Evolutionary conservation across 75 land plant genomes (phyloP), one percentile per base, ranked within the genome.

Genomic region (Azolla pinnata): DNA sequence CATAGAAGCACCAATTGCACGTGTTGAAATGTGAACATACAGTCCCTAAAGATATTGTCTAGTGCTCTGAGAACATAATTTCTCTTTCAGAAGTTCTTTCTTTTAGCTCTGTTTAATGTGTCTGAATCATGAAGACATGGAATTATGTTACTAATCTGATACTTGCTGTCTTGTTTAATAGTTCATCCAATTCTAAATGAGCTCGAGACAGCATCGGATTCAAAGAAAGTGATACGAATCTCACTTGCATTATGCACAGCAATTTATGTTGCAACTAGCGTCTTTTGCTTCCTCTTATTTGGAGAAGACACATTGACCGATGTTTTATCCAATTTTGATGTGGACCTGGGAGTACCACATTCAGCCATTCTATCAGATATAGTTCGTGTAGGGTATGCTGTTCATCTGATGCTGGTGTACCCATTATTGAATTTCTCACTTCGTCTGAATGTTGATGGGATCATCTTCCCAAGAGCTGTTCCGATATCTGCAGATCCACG

Each of bases 101-200:
- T n/a, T n/a, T n/a, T n/a, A n/a, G n/a, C n/a, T n/a, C n/a, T n/a
- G n/a, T n/a, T n/a, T n/a, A n/a, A n/a, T n/a, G n/a, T n/a, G n/a
- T n/a, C n/a, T n/a, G n/a, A n/a, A n/a, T n/a, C n/a, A n/a, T n/a
- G n/a, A n/a, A n/a, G 26, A n/a, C n/a, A n/a, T n/a, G n/a, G n/a
- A n/a, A n/a, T n/a, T n/a, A n/a, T n/a, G n/a, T n/a, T n/a, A n/a
- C n/a, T n/a, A n/a, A n/a, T n/a, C n/a, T n/a, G n/a, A n/a, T n/a
- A n/a, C n/a, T n/a, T 19, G 27, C 19, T 26, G 9, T 29, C 12
- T 18, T n/a, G n/a, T n/a, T n/a, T n/a, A 57, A 47, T 66, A 92
- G 98, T 93, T 57, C 96, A 88, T 57, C 80, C 90, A 2, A 89
- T 93, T 34, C 85, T 84, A 4, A 93, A 93, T 68, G 98, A 93